Conservation (phyloP, 768 basidiomycete species). For the Podaxis sp. region DNA sequence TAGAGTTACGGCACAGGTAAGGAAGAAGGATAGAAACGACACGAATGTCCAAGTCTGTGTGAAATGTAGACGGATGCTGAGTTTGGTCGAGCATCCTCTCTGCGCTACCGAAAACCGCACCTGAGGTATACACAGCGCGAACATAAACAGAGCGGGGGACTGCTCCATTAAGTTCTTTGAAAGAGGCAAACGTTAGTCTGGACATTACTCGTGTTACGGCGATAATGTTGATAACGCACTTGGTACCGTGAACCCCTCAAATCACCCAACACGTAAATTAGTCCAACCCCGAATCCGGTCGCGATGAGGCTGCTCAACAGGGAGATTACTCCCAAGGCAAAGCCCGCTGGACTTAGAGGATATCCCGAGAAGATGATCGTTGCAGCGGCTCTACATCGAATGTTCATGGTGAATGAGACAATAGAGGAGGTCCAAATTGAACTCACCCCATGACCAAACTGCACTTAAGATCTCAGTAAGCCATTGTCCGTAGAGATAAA, state of each 20-base stretch:
- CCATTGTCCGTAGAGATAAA: neutral
- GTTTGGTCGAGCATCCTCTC: neutral
- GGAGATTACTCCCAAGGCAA: slow-evolving; percentile 13
- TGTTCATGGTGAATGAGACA: neutral
- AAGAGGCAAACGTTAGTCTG: neutral
- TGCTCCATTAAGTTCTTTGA: slow-evolving; percentile 8
- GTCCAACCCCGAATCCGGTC: slow-evolving; percentile 17
- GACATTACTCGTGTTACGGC: neutral
- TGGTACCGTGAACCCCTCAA: slow-evolving; percentile 12
- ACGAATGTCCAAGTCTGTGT: slow-evolving; percentile 15
- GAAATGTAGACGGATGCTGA: neutral
- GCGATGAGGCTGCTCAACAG: slow-evolving; percentile 17
- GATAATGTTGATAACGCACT: neutral
- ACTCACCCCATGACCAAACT: slow-evolving; percentile 11
- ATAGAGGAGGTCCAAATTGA: neutral
- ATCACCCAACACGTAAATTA: slow-evolving; percentile 17
- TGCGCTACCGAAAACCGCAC: neutral
- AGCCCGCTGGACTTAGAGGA: slow-evolving; percentile 4
- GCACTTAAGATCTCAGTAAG: neutral
- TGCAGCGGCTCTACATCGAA: slow-evolving; percentile 10
- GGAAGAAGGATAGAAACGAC: slow-evolving; percentile 13
- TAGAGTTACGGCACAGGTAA: neutral
- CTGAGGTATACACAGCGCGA: slow-evolving; percentile 14
- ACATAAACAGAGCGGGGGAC: slow-evolving; percentile 8
- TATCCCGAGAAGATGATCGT: slow-evolving; percentile 16